Conservation (phyloP, 2,329 filamentous ascomycete species). For the Arthrobotrys megalospora region DNA sequence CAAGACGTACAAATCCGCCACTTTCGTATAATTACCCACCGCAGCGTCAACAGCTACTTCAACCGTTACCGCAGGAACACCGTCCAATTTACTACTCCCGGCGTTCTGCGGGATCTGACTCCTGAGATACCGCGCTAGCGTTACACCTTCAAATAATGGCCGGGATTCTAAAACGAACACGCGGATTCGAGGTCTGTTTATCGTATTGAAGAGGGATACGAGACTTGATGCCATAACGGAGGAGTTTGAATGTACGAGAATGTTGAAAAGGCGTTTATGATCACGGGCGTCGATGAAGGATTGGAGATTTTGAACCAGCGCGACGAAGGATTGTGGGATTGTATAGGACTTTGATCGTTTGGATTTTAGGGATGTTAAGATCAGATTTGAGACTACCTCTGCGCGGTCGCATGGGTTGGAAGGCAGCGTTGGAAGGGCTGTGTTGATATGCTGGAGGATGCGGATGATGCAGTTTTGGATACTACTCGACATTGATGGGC, state of each 20-base stretch:
- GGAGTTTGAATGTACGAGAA: slow-evolving; percentile 55
- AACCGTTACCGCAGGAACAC: slow-evolving; percentile 39
- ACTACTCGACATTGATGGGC: slow-evolving; percentile 52
- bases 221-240: slow-evolving; percentile 57
- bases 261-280: slow-evolving; percentile 46
- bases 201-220: slow-evolving; percentile 32
- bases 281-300: slow-evolving; percentile 36
- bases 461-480: slow-evolving; percentile 60
- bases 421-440: slow-evolving; percentile 20
- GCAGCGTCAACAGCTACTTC: slow-evolving; percentile 60
- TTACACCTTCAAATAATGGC: slow-evolving; percentile 56
- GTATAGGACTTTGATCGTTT: slow-evolving; percentile 49
- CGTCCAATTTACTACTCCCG: background rate
- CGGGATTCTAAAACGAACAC: slow-evolving; percentile 56
- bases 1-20: slow-evolving; percentile 54
- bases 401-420: slow-evolving; percentile 12
- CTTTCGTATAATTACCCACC: slow-evolving; percentile 57
- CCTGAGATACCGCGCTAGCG: slow-evolving; percentile 49
- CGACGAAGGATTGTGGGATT: slow-evolving; percentile 43
- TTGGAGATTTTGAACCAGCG: slow-evolving; percentile 33
- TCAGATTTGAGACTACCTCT: slow-evolving; percentile 28
- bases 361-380: slow-evolving; percentile 37
- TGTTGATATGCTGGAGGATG: slow-evolving; percentile 41
- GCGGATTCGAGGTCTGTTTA: slow-evolving; percentile 45
- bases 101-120: slow-evolving; percentile 32